phyloP scores from a whole-genome alignment of 345 rosid species.

The Camelina neglecta region DNA sequence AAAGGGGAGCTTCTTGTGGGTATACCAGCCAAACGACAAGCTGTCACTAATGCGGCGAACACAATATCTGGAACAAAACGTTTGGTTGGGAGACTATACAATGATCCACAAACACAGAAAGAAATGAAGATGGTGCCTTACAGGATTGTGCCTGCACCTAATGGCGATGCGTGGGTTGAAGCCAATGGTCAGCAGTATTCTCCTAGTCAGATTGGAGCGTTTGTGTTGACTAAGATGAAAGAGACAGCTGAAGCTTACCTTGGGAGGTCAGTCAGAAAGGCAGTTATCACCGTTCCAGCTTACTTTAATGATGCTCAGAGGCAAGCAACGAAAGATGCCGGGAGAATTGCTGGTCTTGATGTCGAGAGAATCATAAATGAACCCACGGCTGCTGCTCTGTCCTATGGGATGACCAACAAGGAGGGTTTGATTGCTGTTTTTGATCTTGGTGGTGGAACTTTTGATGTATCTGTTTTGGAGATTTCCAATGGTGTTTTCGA shows the following conservation, averaged over 20 bases:
- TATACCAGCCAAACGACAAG: conserved; percentile 93
- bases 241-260: conserved; percentile 90
- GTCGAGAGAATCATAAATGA: conserved; percentile 91
- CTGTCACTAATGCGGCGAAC: conserved; percentile 87
- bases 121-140: conserved; percentile 92
- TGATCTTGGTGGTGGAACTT: conserved; percentile 94
- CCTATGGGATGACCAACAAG: conserved; percentile 90
- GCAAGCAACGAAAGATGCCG: conserved; percentile 97
- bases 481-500: conserved; percentile 95
- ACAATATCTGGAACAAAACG: conserved; percentile 84
- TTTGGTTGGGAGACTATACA: conserved; percentile 75
- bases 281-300: conserved; percentile 91
- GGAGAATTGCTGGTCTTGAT: conserved; percentile 87
- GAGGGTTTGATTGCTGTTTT: conserved; percentile 95
- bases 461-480: conserved; percentile 85
- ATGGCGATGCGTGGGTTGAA: conserved; percentile 97
- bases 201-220: conserved; percentile 89
- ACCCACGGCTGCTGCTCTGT: conserved; percentile 96
- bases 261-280: conserved; percentile 70
- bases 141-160: conserved; percentile 85
- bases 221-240: conserved; percentile 82
- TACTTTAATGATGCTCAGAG: conserved; percentile 97
- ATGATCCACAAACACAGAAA: conserved; percentile 80
- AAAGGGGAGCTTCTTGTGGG: conserved; percentile 85
- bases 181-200: conserved; percentile 83